Evolutionary conservation across 2,329 filamentous ascomycete genomes (phyloP), one percentile per base, ranked within the genome.

Genomic region (Plectosphaerella plurivora): DNA sequence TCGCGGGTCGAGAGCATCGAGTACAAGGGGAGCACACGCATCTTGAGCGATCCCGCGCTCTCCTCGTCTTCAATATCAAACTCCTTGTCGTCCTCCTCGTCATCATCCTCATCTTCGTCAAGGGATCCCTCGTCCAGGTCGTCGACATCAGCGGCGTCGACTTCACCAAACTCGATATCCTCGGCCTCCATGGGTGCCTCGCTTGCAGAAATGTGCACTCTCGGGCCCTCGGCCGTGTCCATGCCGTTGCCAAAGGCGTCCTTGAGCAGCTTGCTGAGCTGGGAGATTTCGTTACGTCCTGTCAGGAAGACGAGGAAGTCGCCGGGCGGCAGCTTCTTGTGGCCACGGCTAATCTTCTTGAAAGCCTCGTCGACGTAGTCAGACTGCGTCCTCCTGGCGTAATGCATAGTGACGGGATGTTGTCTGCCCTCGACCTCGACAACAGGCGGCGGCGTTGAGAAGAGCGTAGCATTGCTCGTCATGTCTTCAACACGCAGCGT

Each of bases 261-360:
- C 63, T 87, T 91, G 24, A 99, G 72, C 37, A 81, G 82, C 67
- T 91, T 94, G 57, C 86, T 87, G n/a, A 99, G 77, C 47, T 88
- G 82, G 42, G 83, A 77, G 54, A 99, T 99, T 66, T 99, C 95
- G 58, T 91, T 90, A 60, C 96, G 90, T 0, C 94, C 92, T 0
- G 94, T 99, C 50, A 99, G 72, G 63, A 99, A 99, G 1, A 97
- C 91, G 20, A 99, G 79, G 65, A 99, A 94, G 9, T 89, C 91
- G 10, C 94, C 94, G 0, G 88, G 85, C 2, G 94, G 94, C 8
- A 99, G 78, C 66, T 97, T 96, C 56, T 83, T 84, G 68, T 99
- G 94, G 1, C 92, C 94, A 64, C 86, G 84, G 58, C 84, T 87
- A 41, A 99, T 86, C 68, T 97, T 99, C 50, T 81, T 82, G 66